Evolutionary conservation across 768 basidiomycete genomes (phyloP), one percentile per base, ranked within the genome.

Genomic region (Leucocoprinus sp.): DNA sequence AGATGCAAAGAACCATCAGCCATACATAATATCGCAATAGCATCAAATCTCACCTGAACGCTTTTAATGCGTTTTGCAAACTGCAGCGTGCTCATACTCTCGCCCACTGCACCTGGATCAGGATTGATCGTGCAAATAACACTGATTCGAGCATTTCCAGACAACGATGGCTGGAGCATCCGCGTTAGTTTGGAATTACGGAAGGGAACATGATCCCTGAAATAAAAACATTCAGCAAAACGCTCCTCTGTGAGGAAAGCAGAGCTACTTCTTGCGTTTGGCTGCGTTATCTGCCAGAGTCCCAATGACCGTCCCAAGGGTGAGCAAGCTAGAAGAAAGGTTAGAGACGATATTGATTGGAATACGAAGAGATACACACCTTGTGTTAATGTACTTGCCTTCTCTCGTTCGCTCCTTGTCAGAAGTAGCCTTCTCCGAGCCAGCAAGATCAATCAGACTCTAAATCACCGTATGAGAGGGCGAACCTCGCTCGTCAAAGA

Each of bases 71-170:
- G 73, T 53, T 84, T 84, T 2, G 95, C 95, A 57, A 99, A 98
- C 31, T 83, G 77, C 15, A 98, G 68, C 0, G 95, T 99, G 52
- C 84, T 91, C 42, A 82, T 81, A 5, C 82, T 89, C 66, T 98
- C 95, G 6, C 79, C 70, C 5, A 93, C 70, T 14, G 92, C 92
- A 37, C 68, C 64, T 1, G 70, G 60, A 40, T 93, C 88, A 0
- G 95, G 92, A 56, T 93, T 95, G 59, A 98, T 77, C 0, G 95
- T 98, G 61, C 93, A 96, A 42, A 98, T 84, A 12, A 99, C 93
- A 33, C 89, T 92, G 43, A 99, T 93, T 6, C 92, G 81, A 17
- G 95, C 93, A 60, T 98, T 91, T 1, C 95, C 95, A 0, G 92
- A 87, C 1, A 99, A 71, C 0, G 93, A 97, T 1, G 95, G 93